Conservation (phyloP, 805 yeast species). For the Saccharomycopsis malanga region DNA sequence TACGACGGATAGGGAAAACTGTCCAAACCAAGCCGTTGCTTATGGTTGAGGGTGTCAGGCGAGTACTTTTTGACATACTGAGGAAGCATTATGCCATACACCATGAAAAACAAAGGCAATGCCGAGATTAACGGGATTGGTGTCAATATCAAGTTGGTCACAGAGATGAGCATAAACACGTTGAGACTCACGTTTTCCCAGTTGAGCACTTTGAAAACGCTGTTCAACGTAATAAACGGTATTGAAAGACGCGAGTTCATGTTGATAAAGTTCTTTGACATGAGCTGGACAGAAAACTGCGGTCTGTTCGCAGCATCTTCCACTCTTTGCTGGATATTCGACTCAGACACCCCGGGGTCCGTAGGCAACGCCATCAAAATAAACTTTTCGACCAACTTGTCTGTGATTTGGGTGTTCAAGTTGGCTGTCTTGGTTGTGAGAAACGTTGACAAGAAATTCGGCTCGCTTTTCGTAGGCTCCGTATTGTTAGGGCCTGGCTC, state of each 20-base stretch:
- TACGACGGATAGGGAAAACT: constrained; percentile 40
- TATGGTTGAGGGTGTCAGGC: constrained; percentile 23
- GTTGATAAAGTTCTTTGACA: constrained; percentile 61
- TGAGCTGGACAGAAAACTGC: constrained; percentile 56
- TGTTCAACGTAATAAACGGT: constrained; percentile 57
- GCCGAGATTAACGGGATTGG: constrained; percentile 48
- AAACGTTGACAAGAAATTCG: constrained; percentile 8
- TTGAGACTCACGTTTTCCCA: constrained; percentile 66
- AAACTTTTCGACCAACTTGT: constrained; percentile 65
- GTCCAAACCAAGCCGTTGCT: constrained; percentile 22
- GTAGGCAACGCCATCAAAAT: constrained; percentile 69
- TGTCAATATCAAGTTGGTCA: constrained; percentile 48
- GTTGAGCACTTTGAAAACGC: constrained; percentile 43
- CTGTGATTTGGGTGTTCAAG: constrained; percentile 41
- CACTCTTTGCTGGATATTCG: constrained; percentile 44
- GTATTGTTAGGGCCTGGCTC: neutral
- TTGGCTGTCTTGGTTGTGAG: constrained; percentile 17
- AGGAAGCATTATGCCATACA: constrained; percentile 58
- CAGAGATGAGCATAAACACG: constrained; percentile 44
- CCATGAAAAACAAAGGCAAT: constrained; percentile 47
- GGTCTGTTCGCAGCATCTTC: constrained; percentile 60
- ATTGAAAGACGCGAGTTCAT: constrained; percentile 55
- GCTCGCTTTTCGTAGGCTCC: neutral
- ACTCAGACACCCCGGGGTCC: constrained; percentile 38
- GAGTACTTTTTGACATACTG: constrained; percentile 51